phyloP scores from a whole-genome alignment of 352 stramenopile genomes.

The Phytophthora litchii region DNA sequence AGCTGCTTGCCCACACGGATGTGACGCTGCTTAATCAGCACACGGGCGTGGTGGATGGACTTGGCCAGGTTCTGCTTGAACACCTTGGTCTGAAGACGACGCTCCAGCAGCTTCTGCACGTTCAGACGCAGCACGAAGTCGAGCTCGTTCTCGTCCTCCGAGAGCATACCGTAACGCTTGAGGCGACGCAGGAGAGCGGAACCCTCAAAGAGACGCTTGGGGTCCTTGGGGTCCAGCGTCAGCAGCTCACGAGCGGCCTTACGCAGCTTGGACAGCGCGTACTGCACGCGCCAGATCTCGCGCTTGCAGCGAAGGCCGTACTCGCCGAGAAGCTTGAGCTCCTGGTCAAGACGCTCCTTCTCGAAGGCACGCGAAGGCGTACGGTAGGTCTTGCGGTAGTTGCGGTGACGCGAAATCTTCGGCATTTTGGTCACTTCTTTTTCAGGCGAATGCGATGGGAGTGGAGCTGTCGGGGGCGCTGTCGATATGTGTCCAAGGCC shows the following conservation, averaged over 20 bases:
- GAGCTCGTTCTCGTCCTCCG: constrained; percentile 98
- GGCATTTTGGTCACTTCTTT: constrained; percentile 82
- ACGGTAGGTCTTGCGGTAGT: constrained; percentile 98
- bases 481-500: neutral
- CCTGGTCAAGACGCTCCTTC: constrained; percentile 99
- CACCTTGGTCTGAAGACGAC: constrained; percentile 98
- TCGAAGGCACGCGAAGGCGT: constrained; percentile 99
- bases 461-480: constrained; percentile 31
- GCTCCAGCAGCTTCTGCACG: constrained; percentile 99
- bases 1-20: constrained; percentile 99
- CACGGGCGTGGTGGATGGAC: constrained; percentile 99
- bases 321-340: constrained; percentile 99
- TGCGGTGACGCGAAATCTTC: constrained; percentile 88
- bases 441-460: constrained; percentile 77
- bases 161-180: constrained; percentile 96
- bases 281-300: constrained; percentile 99
- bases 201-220: constrained; percentile 99
- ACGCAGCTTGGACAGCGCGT: constrained; percentile 98
- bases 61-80: constrained; percentile 99
- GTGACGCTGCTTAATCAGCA: constrained; percentile 99
- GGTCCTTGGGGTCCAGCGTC: constrained; percentile 98
- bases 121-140: constrained; percentile 99
- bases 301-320: constrained; percentile 99
- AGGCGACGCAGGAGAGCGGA: constrained; percentile 97
- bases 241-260: constrained; percentile 98